Evolutionary conservation across 495 filamentous ascomycete species (phyloP).

Genomic region (Penicillium samsonianum): DNA sequence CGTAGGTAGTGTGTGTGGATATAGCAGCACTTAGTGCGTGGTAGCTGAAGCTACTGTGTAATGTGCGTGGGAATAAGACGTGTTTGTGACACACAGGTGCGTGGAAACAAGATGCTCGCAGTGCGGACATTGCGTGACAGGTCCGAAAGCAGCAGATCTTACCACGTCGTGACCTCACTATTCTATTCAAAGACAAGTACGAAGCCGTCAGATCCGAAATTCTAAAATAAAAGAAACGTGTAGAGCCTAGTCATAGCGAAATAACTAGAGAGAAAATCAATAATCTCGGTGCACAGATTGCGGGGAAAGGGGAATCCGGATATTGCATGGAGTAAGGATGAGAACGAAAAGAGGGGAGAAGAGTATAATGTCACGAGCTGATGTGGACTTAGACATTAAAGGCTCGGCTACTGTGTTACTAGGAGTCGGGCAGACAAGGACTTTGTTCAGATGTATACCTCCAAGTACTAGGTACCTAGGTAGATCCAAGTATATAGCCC

Average conservation of each 20-base stretch:
- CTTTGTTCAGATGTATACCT: not conserved
- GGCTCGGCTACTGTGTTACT: constrained; percentile 10
- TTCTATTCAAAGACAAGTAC: not conserved
- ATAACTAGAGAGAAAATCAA: not conserved
- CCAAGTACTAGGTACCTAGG: not conserved
- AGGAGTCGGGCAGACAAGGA: constrained; percentile 3
- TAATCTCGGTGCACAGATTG: not conserved
- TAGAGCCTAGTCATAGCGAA: not conserved
- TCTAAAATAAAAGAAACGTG: not conserved
- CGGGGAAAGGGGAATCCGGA: not conserved
- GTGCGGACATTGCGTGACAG: constrained; percentile 5
- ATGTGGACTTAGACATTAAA: not conserved
- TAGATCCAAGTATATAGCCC: not conserved
- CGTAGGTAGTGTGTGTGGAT: not conserved
- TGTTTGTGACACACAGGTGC: not conserved
- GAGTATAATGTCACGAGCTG: constrained; percentile 11
- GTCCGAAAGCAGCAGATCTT: constrained; percentile 2
- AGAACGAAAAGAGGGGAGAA: not conserved
- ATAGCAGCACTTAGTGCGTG: not conserved
- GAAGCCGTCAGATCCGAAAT: not conserved
- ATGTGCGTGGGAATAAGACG: not conserved
- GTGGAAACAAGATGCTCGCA: not conserved
- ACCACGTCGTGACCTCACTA: not conserved
- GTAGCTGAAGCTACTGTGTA: not conserved
- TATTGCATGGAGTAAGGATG: not conserved